Evolutionary conservation across 2,329 filamentous ascomycete species (phyloP).

Genomic region (Aureobasidium subglaciale): DNA sequence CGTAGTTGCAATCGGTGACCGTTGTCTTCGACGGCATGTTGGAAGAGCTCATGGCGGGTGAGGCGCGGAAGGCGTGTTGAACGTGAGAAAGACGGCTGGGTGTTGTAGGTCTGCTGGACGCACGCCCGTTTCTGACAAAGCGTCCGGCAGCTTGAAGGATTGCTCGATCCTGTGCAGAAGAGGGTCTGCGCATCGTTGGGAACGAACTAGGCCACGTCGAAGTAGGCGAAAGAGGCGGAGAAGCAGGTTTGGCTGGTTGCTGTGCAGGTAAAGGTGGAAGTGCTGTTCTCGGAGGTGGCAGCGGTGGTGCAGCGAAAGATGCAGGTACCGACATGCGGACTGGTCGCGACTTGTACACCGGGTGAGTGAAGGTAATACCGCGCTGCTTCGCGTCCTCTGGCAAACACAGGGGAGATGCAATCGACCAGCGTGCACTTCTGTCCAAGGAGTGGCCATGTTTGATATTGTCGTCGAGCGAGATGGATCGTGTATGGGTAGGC

Average conservation of each 20-base stretch:
- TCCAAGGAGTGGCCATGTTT: neutral
- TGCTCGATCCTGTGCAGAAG: constrained; percentile 22
- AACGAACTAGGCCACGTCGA: constrained; percentile 20
- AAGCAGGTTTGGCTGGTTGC: constrained; percentile 21
- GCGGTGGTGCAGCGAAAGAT: constrained; percentile 15
- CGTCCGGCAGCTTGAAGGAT: constrained; percentile 23
- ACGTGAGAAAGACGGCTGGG: constrained; percentile 15
- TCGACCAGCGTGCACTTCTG: constrained; percentile 22
- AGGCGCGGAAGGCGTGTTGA: constrained; percentile 2
- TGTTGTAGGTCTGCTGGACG: constrained; percentile 6
- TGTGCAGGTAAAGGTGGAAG: constrained; percentile 7
- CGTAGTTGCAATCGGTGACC: neutral
- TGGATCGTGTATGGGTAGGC: neutral
- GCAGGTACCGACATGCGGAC: constrained; percentile 7
- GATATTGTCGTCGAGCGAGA: constrained; percentile 1
- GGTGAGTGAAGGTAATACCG: neutral
- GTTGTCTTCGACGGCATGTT: constrained; percentile 16
- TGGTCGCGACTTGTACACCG: neutral
- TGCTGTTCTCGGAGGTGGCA: constrained; percentile 12
- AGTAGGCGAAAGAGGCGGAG: constrained; percentile 26
- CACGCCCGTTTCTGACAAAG: constrained; percentile 20
- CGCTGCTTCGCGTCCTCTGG: constrained; percentile 8
- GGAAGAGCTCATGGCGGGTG: neutral
- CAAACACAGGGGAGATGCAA: constrained; percentile 20
- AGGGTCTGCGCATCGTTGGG: constrained; percentile 21